A percentile compares a stretch with the other conserved stretches of the same genome.
Evolutionary conservation across 331 rosid genomes (phyloP).

Genomic region (Ulmus americana): DNA sequence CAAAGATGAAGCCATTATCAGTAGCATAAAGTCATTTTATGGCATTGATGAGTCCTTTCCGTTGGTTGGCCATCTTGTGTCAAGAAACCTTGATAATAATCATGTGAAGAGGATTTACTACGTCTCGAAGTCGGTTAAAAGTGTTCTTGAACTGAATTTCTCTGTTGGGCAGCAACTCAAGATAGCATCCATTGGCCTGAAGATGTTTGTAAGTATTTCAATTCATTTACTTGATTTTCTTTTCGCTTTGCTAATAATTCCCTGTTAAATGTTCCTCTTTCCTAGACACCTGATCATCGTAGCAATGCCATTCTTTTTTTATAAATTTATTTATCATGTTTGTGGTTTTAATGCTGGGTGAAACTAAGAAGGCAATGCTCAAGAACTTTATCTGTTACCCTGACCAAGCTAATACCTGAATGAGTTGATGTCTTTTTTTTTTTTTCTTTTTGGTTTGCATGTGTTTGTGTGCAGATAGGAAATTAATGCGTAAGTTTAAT

Average conservation of each 20-base stretch:
- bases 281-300: neutral
- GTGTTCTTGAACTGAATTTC: conserved; percentile 80
- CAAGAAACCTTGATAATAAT: conserved; percentile 68
- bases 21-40: conserved; percentile 70
- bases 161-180: conserved; percentile 88
- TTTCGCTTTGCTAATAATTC: neutral
- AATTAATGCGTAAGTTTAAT: too few species aligned
- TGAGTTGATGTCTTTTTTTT: too few species aligned
- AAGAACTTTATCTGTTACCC: too few species aligned
- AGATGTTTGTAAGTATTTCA: conserved; percentile 86
- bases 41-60: conserved; percentile 73
- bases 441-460: too few species aligned
- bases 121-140: conserved; percentile 73
- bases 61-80: conserved; percentile 66
- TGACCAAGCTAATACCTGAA: too few species aligned
- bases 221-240: conserved; percentile 2
- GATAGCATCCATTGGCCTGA: conserved; percentile 84
- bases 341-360: too few species aligned
- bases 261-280: neutral
- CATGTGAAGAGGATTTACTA: conserved; percentile 90
- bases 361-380: too few species aligned
- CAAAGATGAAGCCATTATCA: conserved; percentile 59
- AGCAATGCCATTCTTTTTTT: neutral
- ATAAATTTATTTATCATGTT: too few species aligned
- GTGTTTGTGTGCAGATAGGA: too few species aligned